Percentiles rank a stretch among this genome's conserved stretches.
Conservation (phyloP, 768 basidiomycete species). For the Cystobasidium ongulense region DNA sequence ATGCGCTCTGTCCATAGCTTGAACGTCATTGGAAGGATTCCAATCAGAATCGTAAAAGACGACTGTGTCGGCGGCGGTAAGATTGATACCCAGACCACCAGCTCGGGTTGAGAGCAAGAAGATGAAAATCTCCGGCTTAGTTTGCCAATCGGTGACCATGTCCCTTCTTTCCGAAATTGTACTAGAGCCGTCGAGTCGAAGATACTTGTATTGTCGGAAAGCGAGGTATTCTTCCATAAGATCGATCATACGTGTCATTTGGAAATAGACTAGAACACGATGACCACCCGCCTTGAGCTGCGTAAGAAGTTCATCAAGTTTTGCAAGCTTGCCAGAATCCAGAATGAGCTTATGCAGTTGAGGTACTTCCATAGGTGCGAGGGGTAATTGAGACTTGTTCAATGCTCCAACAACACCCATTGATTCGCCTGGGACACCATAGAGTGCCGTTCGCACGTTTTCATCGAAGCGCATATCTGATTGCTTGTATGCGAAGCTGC, state of each 20-base stretch:
- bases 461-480: constrained; percentile 57
- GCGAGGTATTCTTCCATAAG: constrained; percentile 97
- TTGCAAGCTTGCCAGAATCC: constrained; percentile 90
- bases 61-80: constrained; percentile 52
- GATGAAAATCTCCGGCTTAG: constrained; percentile 90
- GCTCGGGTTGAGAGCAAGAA: constrained; percentile 83
- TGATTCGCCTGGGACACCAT: constrained; percentile 66
- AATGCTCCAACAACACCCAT: constrained; percentile 63
- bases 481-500: constrained; percentile 69
- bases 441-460: constrained; percentile 66
- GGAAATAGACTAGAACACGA: constrained; percentile 92
- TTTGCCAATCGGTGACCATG: constrained; percentile 99
- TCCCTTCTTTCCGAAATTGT: constrained; percentile 92
- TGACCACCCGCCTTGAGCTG: constrained; percentile 89
- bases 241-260: constrained; percentile 99
- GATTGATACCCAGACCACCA: constrained; percentile 68
- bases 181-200: constrained; percentile 53
- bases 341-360: constrained; percentile 89
- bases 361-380: constrained; percentile 80
- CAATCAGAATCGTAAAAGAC: constrained; percentile 94
- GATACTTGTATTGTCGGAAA: constrained; percentile 60
- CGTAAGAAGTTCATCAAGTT: constrained; percentile 76
- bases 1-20: constrained; percentile 93
- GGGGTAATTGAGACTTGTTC: constrained; percentile 64
- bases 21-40: constrained; percentile 62